Evolutionary conservation across 129 eudicot genomes (phyloP), one percentile per base, ranked within the genome.

Genomic region (carrot (Daucus carota)): DNA sequence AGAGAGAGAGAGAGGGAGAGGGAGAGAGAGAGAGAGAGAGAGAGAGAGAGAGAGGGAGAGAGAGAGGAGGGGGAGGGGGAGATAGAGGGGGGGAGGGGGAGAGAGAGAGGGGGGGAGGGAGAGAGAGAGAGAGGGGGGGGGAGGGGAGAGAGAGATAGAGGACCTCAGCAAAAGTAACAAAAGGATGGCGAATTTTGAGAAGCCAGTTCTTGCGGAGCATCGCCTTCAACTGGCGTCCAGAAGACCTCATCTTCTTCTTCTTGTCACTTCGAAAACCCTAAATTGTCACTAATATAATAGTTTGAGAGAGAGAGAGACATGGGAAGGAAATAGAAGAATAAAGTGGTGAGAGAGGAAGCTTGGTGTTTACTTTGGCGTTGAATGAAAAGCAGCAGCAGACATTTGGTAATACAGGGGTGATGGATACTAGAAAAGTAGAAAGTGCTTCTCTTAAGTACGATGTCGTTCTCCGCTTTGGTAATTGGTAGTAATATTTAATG

Each of bases 151-250:
- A 54, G 18, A 18, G 69, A 52, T 5, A 44, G 26, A 36, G 29
- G 7, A 75, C 99, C 97, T 94, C 99, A 10, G 97, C 91, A 75
- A 78, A 85, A 41, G 99, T 94, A 78, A 85, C 84, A 65, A 83
- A 94, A 52, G 99, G 99, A 72, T 91, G 97, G 32, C 99, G 97
- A 75, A 91, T 82, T 78, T 94, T 94, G 78, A 94, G 89, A 69
- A 94, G 97, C 89, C 96, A 94, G 70, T 94, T 94, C 87, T 94
- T 94, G 57, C 96, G 88, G 31, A 94, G 96, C 97, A 94, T 94
- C 29, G 93, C 93, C 78, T 91, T 94, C 75, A 94, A 77, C 83
- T 94, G 99, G 18, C 90, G 86, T 76, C 81, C 40, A 50, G 96
- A 89, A 79, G 78, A 78, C 82, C 89, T 81, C 88, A 77, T 85